Percentiles rank a stretch among this genome's conserved stretches.
phyloP scores from a whole-genome alignment of 495 filamentous ascomycete species.

The Parmelia sp. region DNA sequence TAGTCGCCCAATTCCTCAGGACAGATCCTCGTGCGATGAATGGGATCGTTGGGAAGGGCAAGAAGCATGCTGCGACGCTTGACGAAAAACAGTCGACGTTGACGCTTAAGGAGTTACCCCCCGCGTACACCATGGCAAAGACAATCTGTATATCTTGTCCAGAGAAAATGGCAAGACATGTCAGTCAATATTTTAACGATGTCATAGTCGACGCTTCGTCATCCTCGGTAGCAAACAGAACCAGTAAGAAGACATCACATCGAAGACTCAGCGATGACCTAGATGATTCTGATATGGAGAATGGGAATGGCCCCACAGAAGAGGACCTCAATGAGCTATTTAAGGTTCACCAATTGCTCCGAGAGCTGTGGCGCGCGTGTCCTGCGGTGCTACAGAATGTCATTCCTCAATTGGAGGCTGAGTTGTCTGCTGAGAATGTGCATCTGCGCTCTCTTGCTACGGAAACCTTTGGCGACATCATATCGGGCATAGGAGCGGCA shows the following conservation, averaged over 20 bases:
- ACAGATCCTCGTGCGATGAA: conserved; percentile 59
- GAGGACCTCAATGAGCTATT: conserved; percentile 78
- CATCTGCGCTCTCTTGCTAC: conserved; percentile 80
- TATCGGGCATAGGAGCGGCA: conserved; percentile 83
- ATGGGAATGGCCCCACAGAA: conserved; percentile 54
- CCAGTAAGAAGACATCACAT: conserved; percentile 38
- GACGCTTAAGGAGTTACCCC: conserved; percentile 73
- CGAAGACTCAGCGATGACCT: conserved; percentile 47
- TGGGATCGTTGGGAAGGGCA: conserved; percentile 44
- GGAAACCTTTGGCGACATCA: conserved; percentile 89
- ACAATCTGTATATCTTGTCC: conserved; percentile 83
- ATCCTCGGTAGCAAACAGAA: conserved; percentile 32
- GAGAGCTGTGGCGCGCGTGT: conserved; percentile 90
- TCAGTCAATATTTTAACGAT: conserved; percentile 95
- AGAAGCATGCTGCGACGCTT: conserved; percentile 50
- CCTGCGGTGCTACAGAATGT: conserved; percentile 87
- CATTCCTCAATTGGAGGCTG: conserved; percentile 87
- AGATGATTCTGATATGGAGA: conserved; percentile 69
- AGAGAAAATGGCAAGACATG: conserved; percentile 87
- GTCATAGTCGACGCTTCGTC: conserved; percentile 84
- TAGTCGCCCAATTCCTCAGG: conserved; percentile 90
- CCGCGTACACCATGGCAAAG: conserved; percentile 94
- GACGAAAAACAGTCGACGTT: conserved; percentile 75
- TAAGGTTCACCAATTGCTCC: conserved; percentile 82
- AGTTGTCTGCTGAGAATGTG: conserved; percentile 82